Percentiles rank a stretch among this genome's conserved stretches.
Evolutionary conservation across 345 rosid genomes (phyloP).

Genomic region (Arabis alpina): DNA sequence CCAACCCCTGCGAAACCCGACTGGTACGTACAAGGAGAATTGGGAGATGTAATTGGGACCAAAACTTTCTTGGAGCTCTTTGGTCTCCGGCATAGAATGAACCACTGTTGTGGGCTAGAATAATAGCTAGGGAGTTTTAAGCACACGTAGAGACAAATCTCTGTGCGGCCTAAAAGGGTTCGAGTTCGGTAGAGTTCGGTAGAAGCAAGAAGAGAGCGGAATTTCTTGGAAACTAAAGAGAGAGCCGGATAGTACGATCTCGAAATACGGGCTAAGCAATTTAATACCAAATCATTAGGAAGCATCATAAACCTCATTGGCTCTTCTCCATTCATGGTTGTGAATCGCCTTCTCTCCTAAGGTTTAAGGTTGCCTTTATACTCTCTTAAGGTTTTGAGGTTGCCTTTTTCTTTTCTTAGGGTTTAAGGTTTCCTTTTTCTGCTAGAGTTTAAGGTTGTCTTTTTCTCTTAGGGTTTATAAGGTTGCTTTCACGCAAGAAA

Average conservation of each 20-base stretch:
- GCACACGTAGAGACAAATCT: neutral
- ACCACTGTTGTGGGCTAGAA: neutral
- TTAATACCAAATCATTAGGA: neutral
- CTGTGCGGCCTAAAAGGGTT: neutral
- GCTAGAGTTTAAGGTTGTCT: too few relatives aligned
- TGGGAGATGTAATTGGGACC: neutral
- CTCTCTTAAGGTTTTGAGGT: too few relatives aligned
- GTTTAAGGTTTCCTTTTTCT: too few relatives aligned
- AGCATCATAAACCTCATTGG: neutral
- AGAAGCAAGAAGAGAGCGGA: neutral
- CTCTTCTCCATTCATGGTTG: neutral
- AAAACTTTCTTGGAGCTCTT: neutral
- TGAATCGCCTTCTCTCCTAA: neutral
- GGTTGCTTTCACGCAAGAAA: too few relatives aligned
- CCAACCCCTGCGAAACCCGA: conserved; percentile 33
- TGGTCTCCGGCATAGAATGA: neutral
- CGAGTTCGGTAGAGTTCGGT: neutral
- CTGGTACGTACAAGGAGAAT: too few relatives aligned
- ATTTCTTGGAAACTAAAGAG: conserved; percentile 1
- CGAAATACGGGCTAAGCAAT: neutral
- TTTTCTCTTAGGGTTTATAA: too few relatives aligned
- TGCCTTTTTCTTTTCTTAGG: too few relatives aligned
- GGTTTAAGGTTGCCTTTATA: too few relatives aligned
- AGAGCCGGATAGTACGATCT: neutral
- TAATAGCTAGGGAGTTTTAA: too few relatives aligned